phyloP scores from a whole-genome alignment of 139 green algal genomes.

The Chlamydomonas sp. region DNA sequence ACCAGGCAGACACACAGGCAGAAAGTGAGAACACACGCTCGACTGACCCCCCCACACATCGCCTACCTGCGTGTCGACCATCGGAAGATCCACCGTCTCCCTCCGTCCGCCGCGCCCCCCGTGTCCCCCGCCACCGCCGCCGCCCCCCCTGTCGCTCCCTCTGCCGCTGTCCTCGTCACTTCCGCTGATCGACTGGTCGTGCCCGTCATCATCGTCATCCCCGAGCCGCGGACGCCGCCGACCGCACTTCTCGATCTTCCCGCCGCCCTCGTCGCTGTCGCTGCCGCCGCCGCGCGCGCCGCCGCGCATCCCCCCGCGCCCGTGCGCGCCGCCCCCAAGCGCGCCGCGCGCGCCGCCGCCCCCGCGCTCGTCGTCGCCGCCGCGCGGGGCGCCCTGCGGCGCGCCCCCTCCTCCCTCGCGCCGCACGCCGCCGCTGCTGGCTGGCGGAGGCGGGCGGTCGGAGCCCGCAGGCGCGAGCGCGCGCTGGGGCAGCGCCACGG shows the following conservation, averaged over 20 bases:
- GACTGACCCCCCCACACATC: too few species aligned
- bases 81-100: conserved; percentile 6
- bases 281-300: neutral
- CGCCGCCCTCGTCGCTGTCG: neutral
- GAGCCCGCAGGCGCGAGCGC: neutral
- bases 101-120: neutral
- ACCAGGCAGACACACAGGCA: too few species aligned
- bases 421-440: neutral
- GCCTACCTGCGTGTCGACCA: conserved; percentile 2
- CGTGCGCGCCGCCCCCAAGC: neutral
- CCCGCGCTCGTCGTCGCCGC: too few species aligned
- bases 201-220: neutral
- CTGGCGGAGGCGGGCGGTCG: neutral
- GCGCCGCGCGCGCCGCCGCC: neutral
- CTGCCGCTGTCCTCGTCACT: neutral
- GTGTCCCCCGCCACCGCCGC: neutral
- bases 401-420: neutral
- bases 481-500: neutral
- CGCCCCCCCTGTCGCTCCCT: neutral
- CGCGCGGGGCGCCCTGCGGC: too few species aligned
- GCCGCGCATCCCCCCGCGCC: neutral
- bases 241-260: too few species aligned
- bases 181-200: neutral
- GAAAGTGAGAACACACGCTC: too few species aligned
- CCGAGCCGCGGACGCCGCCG: too few species aligned